These are phyloP conservation scores for Pilasporangium apinafurcum DNA, from an alignment of 352 stramenopile genomes.

Conservation along the genomic window DNA sequence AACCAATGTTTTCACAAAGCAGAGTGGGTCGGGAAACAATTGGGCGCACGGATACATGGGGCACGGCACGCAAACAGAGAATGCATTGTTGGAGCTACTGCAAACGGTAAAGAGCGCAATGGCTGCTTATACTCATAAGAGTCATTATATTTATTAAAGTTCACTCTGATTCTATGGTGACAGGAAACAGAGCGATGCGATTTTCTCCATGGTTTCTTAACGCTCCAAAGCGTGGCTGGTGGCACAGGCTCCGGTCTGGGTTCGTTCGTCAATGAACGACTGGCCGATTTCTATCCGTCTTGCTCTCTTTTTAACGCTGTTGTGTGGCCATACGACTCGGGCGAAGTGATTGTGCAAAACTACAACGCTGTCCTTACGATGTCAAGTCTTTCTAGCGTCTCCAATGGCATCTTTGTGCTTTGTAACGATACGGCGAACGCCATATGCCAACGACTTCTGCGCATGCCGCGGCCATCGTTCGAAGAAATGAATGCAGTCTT, in stretches of 20 bases:
- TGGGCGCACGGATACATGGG: constrained; percentile 63
- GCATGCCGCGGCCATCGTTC: constrained; percentile 52
- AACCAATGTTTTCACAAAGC: constrained; percentile 39
- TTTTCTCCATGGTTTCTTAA: constrained; percentile 56
- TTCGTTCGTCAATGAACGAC: constrained; percentile 69
- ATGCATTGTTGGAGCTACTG: constrained; percentile 44
- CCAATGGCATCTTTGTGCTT: constrained; percentile 62
- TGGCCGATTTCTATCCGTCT: constrained; percentile 57
- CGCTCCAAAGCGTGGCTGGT: constrained; percentile 81
- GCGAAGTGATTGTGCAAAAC: constrained; percentile 87
- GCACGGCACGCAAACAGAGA: constrained; percentile 33
- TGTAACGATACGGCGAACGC: constrained; percentile 58
- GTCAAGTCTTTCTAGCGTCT: constrained; percentile 52
- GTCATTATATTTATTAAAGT: background rate
- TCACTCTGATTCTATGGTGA: background rate
- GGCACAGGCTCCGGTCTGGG: constrained; percentile 85
- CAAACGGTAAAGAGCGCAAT: constrained; percentile 20
- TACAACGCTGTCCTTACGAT: constrained; percentile 89
- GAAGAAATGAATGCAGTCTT: constrained; percentile 57
- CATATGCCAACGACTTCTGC: constrained; percentile 50
- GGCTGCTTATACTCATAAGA: background rate
- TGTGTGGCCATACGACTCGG: constrained; percentile 79
- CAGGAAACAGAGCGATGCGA: constrained; percentile 73
- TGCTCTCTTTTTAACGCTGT: constrained; percentile 59
- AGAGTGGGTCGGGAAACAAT: constrained; percentile 77